These are phyloP conservation scores for Gonapodya prolifera DNA, from an alignment of 192 early-diverging fungal species.

Conservation along the genomic window DNA sequence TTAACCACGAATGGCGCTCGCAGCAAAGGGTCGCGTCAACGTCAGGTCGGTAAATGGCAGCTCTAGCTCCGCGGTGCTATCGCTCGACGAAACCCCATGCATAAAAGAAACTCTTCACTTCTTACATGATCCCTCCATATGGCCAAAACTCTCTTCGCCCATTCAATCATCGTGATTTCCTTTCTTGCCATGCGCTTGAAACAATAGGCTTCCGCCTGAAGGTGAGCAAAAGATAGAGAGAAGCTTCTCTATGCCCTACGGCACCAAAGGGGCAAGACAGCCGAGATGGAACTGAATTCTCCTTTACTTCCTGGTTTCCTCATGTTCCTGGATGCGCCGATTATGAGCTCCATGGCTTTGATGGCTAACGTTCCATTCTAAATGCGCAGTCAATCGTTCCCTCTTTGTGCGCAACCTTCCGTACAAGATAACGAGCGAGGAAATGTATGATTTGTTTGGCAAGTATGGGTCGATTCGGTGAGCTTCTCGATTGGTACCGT, in stretches of 20 bases:
- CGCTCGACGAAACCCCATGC: too few species aligned
- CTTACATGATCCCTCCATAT: neutral
- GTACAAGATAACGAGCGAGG: conserved; percentile 91
- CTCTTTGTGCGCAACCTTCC: conserved; percentile 91
- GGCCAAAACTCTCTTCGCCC: neutral
- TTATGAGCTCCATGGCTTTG: too few species aligned
- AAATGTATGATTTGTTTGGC: conserved; percentile 97
- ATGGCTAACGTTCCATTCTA: neutral
- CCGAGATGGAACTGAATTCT: too few species aligned
- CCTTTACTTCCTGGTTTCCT: too few species aligned
- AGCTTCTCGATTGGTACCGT: neutral
- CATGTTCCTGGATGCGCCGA: too few species aligned
- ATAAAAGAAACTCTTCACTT: too few species aligned
- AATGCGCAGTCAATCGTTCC: conserved; percentile 76
- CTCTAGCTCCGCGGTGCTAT: neutral
- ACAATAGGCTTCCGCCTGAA: conserved; percentile 7
- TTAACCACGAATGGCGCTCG: conserved; percentile 8
- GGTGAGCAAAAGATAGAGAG: too few species aligned
- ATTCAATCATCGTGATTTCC: neutral
- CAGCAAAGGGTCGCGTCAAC: conserved; percentile 9
- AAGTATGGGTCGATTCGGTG: conserved; percentile 24
- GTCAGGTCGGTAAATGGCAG: neutral
- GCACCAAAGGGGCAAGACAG: too few species aligned
- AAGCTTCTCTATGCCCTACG: too few species aligned
- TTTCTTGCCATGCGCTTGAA: neutral